Conservation (phyloP, 331 rosid species). For the Quercus lobata region DNA sequence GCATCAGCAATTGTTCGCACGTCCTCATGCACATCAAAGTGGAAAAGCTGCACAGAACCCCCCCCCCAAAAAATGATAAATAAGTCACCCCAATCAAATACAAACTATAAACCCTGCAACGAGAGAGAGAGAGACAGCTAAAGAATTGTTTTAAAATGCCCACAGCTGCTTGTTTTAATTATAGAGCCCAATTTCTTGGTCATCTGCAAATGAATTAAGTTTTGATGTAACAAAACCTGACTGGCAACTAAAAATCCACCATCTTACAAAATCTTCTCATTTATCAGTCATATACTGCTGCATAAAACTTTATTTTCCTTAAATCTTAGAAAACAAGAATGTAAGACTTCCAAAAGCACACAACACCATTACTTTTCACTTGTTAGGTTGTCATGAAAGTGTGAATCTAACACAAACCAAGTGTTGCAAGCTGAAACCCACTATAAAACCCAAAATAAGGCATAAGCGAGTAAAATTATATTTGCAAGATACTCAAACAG, state of each 20-base stretch:
- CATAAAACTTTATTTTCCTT: too few species aligned
- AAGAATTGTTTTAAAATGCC: neutral
- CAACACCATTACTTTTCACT: too few species aligned
- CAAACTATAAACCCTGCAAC: neutral
- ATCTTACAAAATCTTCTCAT: too few species aligned
- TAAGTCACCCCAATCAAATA: constrained; percentile 4
- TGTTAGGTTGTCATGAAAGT: too few species aligned
- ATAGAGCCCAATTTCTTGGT: neutral
- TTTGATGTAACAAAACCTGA: neutral
- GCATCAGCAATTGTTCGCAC: constrained; percentile 97
- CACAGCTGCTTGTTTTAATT: neutral
- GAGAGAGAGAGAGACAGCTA: neutral
- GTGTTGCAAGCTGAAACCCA: too few species aligned
- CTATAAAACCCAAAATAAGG: too few species aligned
- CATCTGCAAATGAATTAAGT: neutral
- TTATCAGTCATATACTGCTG: too few species aligned
- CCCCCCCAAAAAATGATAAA: neutral
- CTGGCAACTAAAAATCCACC: neutral
- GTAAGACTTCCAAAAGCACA: too few species aligned
- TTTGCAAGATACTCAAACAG: too few species aligned
- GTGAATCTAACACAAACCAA: too few species aligned
- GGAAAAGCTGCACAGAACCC: constrained; percentile 42
- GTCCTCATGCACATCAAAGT: constrained; percentile 97
- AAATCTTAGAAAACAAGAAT: too few species aligned
- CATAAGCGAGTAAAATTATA: too few species aligned